Percentiles rank a stretch among this genome's conserved stretches.
Conservation (phyloP, 2,329 filamentous ascomycete species). For the Polychaeton citri region DNA sequence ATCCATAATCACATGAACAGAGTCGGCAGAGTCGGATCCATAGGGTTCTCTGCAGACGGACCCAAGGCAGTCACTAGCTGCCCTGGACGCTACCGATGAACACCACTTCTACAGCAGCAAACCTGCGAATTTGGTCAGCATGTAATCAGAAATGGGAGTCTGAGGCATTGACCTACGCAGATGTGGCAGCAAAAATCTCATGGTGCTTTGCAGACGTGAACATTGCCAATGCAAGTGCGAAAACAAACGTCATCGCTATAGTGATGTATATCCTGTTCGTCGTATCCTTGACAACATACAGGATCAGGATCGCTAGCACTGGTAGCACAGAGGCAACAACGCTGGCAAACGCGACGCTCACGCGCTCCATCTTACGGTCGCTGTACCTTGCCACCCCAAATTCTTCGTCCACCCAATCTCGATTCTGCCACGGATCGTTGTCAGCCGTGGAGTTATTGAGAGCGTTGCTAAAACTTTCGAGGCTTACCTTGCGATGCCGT, state of each 20-base stretch:
- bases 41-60: too few relatives aligned
- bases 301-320: conserved; percentile 1
- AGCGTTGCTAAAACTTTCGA: too few relatives aligned
- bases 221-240: conserved; percentile 1
- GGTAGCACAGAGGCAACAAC: conserved; percentile 1
- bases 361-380: conserved; percentile 1
- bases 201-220: conserved; percentile 1
- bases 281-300: neutral
- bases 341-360: neutral
- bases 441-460: too few relatives aligned
- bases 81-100: neutral
- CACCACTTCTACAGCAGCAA: neutral
- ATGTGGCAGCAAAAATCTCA: conserved; percentile 1
- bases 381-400: neutral
- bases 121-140: neutral
- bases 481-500: neutral
- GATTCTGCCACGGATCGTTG: neutral
- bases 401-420: neutral
- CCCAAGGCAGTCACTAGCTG: neutral
- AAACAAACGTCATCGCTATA: neutral
- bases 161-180: neutral
- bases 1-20: too few relatives aligned
- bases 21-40: too few relatives aligned
- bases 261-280: neutral
- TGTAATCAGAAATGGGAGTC: neutral